Percentiles rank a stretch among this genome's conserved stretches.
Evolutionary conservation across 202 grass and related monocot genomes (phyloP).

Genomic region (Musa balbisiana): DNA sequence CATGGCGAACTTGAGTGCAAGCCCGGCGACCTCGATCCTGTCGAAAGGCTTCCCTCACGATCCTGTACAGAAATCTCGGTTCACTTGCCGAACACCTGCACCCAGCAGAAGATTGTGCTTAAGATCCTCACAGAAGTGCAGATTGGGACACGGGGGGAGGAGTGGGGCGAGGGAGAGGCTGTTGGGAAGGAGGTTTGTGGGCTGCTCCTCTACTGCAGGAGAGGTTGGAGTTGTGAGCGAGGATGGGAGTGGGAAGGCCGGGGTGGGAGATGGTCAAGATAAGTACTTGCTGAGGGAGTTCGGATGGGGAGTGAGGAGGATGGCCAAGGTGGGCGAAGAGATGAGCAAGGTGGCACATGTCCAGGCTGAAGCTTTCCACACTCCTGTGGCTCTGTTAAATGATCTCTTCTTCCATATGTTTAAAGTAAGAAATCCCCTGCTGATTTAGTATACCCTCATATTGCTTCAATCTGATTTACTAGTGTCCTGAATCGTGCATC

Average conservation of each 20-base stretch:
- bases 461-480: background rate
- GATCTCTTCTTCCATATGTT: slow-evolving; percentile 78
- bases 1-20: background rate
- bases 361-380: slow-evolving; percentile 89
- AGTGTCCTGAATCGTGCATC: too few species aligned
- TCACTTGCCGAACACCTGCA: background rate
- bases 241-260: slow-evolving; percentile 6
- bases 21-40: background rate
- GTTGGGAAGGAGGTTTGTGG: background rate
- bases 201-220: background rate
- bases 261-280: slow-evolving; percentile 5
- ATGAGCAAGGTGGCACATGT: slow-evolving; percentile 68
- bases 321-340: slow-evolving; percentile 64
- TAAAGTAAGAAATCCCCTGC: slow-evolving; percentile 42
- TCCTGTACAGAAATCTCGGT: background rate
- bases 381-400: slow-evolving; percentile 57
- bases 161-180: background rate
- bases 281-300: slow-evolving; percentile 45
- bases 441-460: too few species aligned
- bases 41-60: background rate
- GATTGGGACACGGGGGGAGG: background rate
- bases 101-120: background rate
- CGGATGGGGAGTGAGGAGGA: slow-evolving; percentile 64
- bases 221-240: slow-evolving; percentile 1
- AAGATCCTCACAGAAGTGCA: background rate